Evolutionary conservation across 164 flowering plant genomes (phyloP), one percentile per base, ranked within the genome.

Genomic region (Piper longum): DNA sequence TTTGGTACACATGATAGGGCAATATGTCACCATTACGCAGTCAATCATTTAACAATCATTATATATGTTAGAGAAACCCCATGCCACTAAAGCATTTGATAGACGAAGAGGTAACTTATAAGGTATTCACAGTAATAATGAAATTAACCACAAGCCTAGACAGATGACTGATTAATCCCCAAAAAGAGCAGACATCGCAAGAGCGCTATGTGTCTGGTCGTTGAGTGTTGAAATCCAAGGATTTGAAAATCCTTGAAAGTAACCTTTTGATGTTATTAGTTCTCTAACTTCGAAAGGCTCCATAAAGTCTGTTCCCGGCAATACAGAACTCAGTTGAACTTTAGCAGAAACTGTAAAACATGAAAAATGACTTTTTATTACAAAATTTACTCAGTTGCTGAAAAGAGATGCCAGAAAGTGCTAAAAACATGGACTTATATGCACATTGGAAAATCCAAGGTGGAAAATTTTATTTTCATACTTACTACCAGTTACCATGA

Each of bases 101-200:
- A 48, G 14, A 2, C 11, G 1, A 48, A 2, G 14, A 48, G 52
- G 8, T 48, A 12, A 48, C 14, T 48, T 2, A 48, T 5, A 48
- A 48, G 8, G 52, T 9, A 48, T 48, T 12, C 14, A 48, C 52
- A 48, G 8, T 43, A 42, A 16, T 26, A 41, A 54, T 19, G 62
- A 66, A 65, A 61, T 80, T 69, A 73, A 93, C 97, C 99, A 77
- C 88, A 69, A 91, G 64, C 68, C 97, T 75, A 4, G 95, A 82
- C 64, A 95, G 73, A 74, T 95, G 89, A 73, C 68, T 51, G 64
- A 83, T 72, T 59, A 95, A 85, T 66, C 84, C 89, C 63, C 97
- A 91, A 66, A 91, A 66, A 95, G 86, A 62, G 99, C 95, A 76
- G 75, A 70, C 42, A 82, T 52, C 26, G 85, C 75, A 65, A 81